Conservation (phyloP, 441 rosid genomes). For the Syzygium malaccense region DNA sequence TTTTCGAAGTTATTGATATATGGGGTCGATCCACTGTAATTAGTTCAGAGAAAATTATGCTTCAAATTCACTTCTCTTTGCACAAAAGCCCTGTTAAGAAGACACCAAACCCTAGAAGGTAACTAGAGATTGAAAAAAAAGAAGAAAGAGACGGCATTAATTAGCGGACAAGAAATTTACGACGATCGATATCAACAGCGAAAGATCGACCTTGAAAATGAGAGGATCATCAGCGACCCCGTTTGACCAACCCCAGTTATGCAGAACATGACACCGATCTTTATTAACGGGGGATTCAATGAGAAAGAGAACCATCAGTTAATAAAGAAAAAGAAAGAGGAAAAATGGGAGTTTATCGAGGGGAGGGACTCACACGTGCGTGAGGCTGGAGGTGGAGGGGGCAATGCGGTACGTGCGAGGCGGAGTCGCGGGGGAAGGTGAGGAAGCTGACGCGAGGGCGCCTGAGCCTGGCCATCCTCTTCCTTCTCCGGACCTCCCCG, state of each 20-base stretch:
- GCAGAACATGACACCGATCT: not conserved
- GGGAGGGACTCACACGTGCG: conserved; percentile 63
- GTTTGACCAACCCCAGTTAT: not conserved
- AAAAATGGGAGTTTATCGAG: not conserved
- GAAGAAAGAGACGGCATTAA: not conserved
- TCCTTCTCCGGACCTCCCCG: conserved; percentile 55
- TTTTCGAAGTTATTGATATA: not conserved
- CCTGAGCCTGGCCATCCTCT: conserved; percentile 88
- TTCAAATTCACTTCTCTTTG: not conserved
- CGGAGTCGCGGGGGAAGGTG: conserved; percentile 14
- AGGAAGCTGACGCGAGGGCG: conserved; percentile 38
- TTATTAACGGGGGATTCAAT: not conserved
- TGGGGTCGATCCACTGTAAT: not conserved
- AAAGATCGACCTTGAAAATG: not conserved
- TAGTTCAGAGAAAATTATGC: not conserved
- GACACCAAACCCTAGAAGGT: not conserved
- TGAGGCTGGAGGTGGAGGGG: conserved; percentile 25
- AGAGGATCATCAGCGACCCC: not conserved
- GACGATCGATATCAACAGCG: not conserved
- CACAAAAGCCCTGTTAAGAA: not conserved
- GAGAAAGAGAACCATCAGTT: not conserved
- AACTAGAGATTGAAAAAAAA: not conserved
- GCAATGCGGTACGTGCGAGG: conserved; percentile 47
- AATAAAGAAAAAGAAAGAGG: not conserved
- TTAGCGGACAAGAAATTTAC: not conserved